Evolutionary conservation across 495 filamentous ascomycete genomes (phyloP).

Genomic region (Hyphodiscus hymeniophilus): DNA sequence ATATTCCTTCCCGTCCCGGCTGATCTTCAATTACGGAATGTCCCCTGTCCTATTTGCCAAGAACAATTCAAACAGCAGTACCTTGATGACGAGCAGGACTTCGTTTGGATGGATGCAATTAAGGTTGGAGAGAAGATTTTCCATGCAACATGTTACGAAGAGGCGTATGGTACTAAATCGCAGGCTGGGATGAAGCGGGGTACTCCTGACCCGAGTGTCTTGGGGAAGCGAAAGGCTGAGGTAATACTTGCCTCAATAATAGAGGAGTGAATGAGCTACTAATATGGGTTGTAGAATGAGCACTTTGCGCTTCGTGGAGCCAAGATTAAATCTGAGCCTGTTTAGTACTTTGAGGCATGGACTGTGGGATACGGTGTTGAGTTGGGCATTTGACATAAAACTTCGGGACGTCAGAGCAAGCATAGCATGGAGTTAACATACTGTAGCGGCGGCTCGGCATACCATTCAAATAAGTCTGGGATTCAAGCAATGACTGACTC

Average conservation of each 20-base stretch:
- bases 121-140: constrained; percentile 72
- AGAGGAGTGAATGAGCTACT: neutral
- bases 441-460: no score
- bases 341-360: no score
- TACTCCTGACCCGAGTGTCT: constrained; percentile 53
- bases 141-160: constrained; percentile 82
- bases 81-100: constrained; percentile 88
- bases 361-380: no score
- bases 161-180: constrained; percentile 45
- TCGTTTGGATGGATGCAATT: constrained; percentile 91
- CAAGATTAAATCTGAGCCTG: constrained; percentile 19
- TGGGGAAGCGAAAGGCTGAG: constrained; percentile 74
- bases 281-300: constrained; percentile 11
- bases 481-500: no score
- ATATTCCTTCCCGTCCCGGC: constrained; percentile 78
- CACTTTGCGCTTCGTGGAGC: constrained; percentile 5
- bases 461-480: no score
- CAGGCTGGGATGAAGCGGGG: constrained; percentile 31
- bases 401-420: neutral
- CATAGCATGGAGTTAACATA: neutral
- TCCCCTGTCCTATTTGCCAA: constrained; percentile 85
- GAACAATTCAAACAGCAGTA: constrained; percentile 85
- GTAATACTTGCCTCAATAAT: constrained; percentile 36
- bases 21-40: constrained; percentile 59
- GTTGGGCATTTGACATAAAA: neutral